These are phyloP conservation scores for Colletotrichum spaethianum DNA, from an alignment of 2,329 filamentous ascomycete species.

Conservation along the genomic window DNA sequence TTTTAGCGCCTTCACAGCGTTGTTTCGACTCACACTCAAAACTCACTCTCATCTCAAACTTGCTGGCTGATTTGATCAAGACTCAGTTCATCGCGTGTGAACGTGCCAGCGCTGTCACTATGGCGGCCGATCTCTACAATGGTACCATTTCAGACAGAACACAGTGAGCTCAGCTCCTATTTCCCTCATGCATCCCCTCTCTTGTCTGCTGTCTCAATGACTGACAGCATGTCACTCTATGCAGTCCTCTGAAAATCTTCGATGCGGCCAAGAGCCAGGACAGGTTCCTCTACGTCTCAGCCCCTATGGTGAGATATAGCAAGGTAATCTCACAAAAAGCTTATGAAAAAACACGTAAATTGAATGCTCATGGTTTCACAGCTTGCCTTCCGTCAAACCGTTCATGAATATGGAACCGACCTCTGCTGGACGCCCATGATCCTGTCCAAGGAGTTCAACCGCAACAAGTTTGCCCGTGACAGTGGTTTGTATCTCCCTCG, in stretches of 20 bases:
- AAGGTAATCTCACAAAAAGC: conserved; percentile 55
- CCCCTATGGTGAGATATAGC: conserved; percentile 79
- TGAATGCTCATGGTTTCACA: conserved; percentile 48
- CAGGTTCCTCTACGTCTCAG: conserved; percentile 70
- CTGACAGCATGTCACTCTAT: conserved; percentile 19
- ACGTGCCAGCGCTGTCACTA: background rate
- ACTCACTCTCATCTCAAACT: background rate
- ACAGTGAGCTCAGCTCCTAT: conserved; percentile 17
- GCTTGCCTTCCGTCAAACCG: conserved; percentile 79
- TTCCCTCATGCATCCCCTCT: background rate
- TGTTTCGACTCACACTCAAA: background rate
- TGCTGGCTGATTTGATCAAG: background rate
- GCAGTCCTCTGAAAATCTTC: conserved; percentile 72
- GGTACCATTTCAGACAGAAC: conserved; percentile 37
- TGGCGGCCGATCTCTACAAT: conserved; percentile 34
- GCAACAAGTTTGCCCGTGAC: conserved; percentile 71
- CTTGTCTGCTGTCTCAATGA: background rate
- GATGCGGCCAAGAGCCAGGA: conserved; percentile 66
- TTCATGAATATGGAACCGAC: conserved; percentile 75
- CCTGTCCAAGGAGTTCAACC: conserved; percentile 78
- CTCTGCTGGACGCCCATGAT: conserved; percentile 82
- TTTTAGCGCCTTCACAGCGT: background rate
- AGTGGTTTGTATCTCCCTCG: conserved; percentile 63
- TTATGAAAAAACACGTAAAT: background rate
- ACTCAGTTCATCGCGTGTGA: background rate